phyloP scores from a whole-genome alignment of 371 early-diverging fungal genomes.

The Mortierella sp. region DNA sequence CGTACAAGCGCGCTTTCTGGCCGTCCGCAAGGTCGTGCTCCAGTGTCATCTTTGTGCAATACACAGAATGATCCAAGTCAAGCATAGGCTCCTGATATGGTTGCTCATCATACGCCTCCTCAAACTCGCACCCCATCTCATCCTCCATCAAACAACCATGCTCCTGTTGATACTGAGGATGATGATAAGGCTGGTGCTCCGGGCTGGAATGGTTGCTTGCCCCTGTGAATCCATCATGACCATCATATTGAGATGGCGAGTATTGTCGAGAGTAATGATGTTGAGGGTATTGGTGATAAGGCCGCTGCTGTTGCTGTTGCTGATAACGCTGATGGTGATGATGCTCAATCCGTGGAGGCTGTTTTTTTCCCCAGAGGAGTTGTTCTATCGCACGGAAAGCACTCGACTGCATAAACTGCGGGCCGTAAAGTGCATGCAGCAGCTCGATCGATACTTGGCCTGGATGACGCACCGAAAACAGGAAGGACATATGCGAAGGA shows the following conservation, averaged over 20 bases:
- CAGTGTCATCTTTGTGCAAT: too few relatives aligned
- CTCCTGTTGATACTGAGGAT: neutral
- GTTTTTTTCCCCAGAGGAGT: slow-evolving; percentile 34
- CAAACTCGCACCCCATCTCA: slow-evolving; percentile 16
- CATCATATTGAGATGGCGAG: too few relatives aligned
- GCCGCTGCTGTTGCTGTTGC: neutral
- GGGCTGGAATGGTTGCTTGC: neutral
- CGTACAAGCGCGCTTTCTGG: too few relatives aligned
- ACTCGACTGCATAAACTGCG: slow-evolving; percentile 46
- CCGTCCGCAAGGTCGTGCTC: too few relatives aligned
- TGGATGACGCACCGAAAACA: slow-evolving; percentile 51
- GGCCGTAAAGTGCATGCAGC: slow-evolving; percentile 43
- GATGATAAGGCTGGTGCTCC: too few relatives aligned
- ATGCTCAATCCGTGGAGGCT: neutral
- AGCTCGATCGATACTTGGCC: slow-evolving; percentile 48
- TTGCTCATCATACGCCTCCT: slow-evolving; percentile 28
- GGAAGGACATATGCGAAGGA: slow-evolving; percentile 37
- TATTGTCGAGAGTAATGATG: slow-evolving; percentile 7
- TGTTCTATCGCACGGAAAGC: slow-evolving; percentile 42
- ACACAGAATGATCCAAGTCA: slow-evolving; percentile 1
- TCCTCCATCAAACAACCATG: slow-evolving; percentile 3
- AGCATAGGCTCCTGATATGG: slow-evolving; percentile 22
- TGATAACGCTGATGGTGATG: neutral
- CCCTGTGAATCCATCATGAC: too few relatives aligned
- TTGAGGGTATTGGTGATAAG: neutral